Base-by-base conservation (phyloP, 169 alveolate genomes). In the Cardiosporidium cionae region DNA sequence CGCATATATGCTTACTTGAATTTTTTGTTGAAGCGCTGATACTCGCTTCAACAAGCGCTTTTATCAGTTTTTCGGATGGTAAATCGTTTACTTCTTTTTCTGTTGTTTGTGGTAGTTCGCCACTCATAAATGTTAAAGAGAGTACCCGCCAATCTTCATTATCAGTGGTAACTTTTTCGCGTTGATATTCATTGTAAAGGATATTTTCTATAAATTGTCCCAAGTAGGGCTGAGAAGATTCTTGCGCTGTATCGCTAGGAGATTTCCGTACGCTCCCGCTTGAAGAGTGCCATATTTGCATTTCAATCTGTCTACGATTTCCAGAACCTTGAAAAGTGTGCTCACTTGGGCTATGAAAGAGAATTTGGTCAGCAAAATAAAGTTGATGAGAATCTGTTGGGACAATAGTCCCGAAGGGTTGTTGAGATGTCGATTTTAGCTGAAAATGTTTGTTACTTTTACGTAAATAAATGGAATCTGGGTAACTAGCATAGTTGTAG, bases 261-360 rank as follows among this genome's bases (percentile, higher is more conserved):
- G 16, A 2, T 53, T 35, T 77, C 37, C 68, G 0, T 35, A 35
- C 2, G 35, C 66, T 7, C 44, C 86, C 89, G 65, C 88, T 86
- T 9, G 87, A 83, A 34, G 79, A 85, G 52, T 87, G 94, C 91
- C 90, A 89, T 31, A 89, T 89, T 65, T 89, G 94, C 90, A 87
- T 83, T 72, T 89, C 94, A 36, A 89, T 78, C 34, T 89, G 90
- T 34, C 94, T 70, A 32, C 94, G 76, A 70, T 87, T 89, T 7
- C 90, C 93, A 34, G 90, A 83, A 3, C 93, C 91, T 27, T 89
- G 90, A 79, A 89, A 89, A 35, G 94, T 89, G 70, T 89, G 93
- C 68, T 89, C 94, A 32, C 93, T 87, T 1, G 94, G 94, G 2
- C 91, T 84, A 68, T 89, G 94, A 29, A 89, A 89, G 74, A 85